A percentile compares a stretch with the other conserved stretches of the same genome.
phyloP scores from a whole-genome alignment of 495 filamentous ascomycete genomes.

The Bathelium albidoporum region DNA sequence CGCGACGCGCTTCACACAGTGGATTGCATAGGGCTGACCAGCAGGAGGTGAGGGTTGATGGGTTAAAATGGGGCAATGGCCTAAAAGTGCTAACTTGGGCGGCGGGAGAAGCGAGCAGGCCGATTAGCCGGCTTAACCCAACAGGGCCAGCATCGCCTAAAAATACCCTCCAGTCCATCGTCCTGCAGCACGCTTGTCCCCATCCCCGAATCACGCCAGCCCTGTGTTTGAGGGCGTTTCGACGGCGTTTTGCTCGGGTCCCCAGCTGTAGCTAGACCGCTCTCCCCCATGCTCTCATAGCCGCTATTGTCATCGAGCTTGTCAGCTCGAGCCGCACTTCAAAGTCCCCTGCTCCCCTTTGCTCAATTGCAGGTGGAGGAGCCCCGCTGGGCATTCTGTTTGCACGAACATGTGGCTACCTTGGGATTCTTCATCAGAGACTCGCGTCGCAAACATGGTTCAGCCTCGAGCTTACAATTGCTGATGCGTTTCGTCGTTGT shows the following conservation, averaged over 20 bases:
- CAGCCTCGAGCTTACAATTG: background rate
- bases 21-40: background rate
- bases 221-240: background rate
- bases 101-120: background rate
- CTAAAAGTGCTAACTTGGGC: background rate
- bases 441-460: background rate
- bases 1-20: background rate
- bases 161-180: background rate
- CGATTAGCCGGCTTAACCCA: background rate
- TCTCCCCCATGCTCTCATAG: background rate
- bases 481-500: background rate
- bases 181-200: background rate
- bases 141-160: background rate
- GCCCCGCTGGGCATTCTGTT: background rate
- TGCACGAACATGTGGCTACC: background rate
- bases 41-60: background rate
- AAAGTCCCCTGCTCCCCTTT: background rate
- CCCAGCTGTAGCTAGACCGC: too few relatives aligned
- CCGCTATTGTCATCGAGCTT: background rate
- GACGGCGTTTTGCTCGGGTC: background rate
- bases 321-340: slow-evolving; percentile 1
- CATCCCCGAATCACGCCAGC: background rate
- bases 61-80: background rate
- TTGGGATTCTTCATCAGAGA: background rate
- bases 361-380: background rate